phyloP scores from a whole-genome alignment of 805 yeast genomes.

The Saccharomycopsis microspora region DNA sequence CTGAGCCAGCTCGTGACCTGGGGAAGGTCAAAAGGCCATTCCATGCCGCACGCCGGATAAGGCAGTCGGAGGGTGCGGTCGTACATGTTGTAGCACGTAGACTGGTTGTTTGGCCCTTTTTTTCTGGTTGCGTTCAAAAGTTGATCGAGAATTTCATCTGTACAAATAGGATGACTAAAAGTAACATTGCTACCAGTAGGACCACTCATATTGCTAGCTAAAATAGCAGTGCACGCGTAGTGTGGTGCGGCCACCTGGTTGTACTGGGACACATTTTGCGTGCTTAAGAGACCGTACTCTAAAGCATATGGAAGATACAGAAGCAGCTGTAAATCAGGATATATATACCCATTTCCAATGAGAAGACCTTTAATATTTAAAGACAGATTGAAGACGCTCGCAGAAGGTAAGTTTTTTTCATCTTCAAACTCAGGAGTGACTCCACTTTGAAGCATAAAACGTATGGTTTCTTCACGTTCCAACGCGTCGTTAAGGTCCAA shows the following conservation, averaged over 20 bases:
- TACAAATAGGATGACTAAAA: not conserved
- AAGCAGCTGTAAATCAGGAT: constrained; percentile 58
- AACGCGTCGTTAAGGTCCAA: constrained; percentile 3
- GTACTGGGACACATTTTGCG: not conserved
- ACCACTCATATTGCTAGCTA: not conserved
- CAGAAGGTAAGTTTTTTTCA: not conserved
- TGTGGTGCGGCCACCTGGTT: not conserved
- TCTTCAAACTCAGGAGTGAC: not conserved
- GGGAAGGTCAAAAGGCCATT: constrained; percentile 66
- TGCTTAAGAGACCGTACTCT: constrained; percentile 34
- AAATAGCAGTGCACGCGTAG: not conserved
- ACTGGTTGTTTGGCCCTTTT: not conserved
- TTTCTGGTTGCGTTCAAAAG: constrained; percentile 1
- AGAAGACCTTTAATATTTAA: constrained; percentile 39
- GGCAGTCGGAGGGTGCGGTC: constrained; percentile 50
- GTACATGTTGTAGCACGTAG: constrained; percentile 39
- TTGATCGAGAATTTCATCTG: not conserved
- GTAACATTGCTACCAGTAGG: not conserved
- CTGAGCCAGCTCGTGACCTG: constrained; percentile 44
- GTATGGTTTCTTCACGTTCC: not conserved
- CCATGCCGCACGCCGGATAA: constrained; percentile 63
- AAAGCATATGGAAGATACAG: constrained; percentile 53
- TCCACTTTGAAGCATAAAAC: not conserved
- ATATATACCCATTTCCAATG: constrained; percentile 75
- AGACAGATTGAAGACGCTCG: constrained; percentile 16